Evolutionary conservation across 108 stramenopile genomes (phyloP).

Genomic region (Parietichytrium sp.): DNA sequence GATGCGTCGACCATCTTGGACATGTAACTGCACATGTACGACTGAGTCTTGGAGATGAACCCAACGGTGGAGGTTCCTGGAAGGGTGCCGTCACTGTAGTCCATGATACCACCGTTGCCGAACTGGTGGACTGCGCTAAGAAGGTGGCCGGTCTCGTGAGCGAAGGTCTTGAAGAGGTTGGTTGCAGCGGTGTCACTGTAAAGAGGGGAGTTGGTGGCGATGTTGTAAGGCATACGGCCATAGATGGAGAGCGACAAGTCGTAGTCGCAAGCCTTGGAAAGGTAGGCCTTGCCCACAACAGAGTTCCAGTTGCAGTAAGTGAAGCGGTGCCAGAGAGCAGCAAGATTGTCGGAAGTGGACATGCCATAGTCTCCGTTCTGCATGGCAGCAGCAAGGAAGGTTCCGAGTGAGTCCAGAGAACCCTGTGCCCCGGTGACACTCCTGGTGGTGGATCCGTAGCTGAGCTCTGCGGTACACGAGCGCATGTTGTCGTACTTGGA

Average conservation of each 20-base stretch:
- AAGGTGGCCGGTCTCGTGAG: background rate
- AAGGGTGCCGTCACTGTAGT: constrained; percentile 14
- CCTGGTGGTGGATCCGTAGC: too few relatives aligned
- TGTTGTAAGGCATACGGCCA: too few relatives aligned
- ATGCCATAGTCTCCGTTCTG: too few relatives aligned
- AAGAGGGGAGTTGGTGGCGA: background rate
- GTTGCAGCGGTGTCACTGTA: background rate
- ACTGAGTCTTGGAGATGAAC: background rate
- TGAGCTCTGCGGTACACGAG: too few relatives aligned
- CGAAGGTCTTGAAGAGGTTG: background rate
- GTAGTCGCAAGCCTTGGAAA: background rate
- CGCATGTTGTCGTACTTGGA: too few relatives aligned
- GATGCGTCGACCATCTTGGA: background rate
- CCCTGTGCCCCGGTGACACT: too few relatives aligned
- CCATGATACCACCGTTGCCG: constrained; percentile 17
- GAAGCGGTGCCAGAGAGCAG: constrained; percentile 14
- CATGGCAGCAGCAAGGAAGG: too few relatives aligned
- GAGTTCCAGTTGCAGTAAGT: background rate
- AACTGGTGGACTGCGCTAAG: background rate
- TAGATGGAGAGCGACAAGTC: too few relatives aligned
- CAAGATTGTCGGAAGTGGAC: too few relatives aligned
- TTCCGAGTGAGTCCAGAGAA: too few relatives aligned
- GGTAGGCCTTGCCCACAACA: background rate
- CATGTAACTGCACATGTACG: background rate
- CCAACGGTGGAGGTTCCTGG: background rate